Conservation (phyloP, 768 basidiomycete species). For the Kwoniella bestiolae region DNA sequence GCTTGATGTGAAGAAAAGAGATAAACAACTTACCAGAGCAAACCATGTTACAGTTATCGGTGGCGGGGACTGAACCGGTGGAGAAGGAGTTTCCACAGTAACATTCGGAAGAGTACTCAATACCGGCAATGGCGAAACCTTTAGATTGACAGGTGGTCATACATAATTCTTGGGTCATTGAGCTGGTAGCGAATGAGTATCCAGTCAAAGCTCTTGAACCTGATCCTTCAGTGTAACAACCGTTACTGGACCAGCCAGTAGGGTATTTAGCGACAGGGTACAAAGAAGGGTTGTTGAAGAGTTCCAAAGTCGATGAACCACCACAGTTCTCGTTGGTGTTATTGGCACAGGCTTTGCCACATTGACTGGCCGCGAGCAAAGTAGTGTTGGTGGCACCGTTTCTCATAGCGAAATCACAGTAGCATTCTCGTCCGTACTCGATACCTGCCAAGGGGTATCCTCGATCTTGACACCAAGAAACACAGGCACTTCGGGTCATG, state of each 20-base stretch:
- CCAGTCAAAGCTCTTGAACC: conserved; percentile 40
- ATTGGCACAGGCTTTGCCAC: conserved; percentile 46
- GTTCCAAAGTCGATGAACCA: conserved; percentile 41
- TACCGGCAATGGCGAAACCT: conserved; percentile 70
- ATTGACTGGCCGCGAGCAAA: conserved; percentile 42
- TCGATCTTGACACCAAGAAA: conserved; percentile 33
- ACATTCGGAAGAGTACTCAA: conserved; percentile 63
- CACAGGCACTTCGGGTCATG: conserved; percentile 54
- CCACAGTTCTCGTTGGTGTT: conserved; percentile 56
- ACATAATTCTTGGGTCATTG: conserved; percentile 69
- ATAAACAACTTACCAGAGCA: conserved; percentile 72
- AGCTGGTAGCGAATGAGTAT: conserved; percentile 56
- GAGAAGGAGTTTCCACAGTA: conserved; percentile 70
- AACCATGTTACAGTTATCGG: conserved; percentile 70
- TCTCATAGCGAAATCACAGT: conserved; percentile 52
- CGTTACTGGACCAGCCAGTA: conserved; percentile 45
- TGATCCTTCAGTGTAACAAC: conserved; percentile 44
- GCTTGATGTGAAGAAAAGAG: too few relatives aligned
- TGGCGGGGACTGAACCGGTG: conserved; percentile 64
- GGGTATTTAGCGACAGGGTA: conserved; percentile 39
- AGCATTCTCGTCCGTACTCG: conserved; percentile 54
- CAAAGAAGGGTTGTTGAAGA: conserved; percentile 49
- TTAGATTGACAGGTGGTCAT: conserved; percentile 64
- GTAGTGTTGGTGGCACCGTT: conserved; percentile 55
- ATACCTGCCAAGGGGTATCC: conserved; percentile 53